Percentiles rank a stretch among this genome's conserved stretches.
These are phyloP conservation scores for Dactylella cylindrospora DNA, from an alignment of 2,329 filamentous ascomycete species.

Conservation along the genomic window DNA sequence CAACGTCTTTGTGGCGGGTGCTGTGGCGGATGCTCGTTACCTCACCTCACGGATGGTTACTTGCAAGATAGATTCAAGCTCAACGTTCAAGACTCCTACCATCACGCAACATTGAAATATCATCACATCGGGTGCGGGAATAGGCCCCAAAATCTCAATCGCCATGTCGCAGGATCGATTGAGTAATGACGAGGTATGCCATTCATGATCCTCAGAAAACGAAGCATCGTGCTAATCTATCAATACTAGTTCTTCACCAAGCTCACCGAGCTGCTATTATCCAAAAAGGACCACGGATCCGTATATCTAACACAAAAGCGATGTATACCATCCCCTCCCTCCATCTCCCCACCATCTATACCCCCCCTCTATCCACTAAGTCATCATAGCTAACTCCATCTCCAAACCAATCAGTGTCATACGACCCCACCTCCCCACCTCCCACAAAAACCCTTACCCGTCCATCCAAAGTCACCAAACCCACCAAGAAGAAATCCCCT, in stretches of 20 bases:
- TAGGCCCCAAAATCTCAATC: conserved; percentile 5
- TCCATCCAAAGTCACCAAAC: conserved; percentile 49
- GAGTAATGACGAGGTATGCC: conserved; percentile 63
- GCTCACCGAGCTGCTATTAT: conserved; percentile 68
- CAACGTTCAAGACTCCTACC: background rate
- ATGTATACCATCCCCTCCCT: conserved; percentile 56
- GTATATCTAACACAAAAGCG: conserved; percentile 77
- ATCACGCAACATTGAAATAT: background rate
- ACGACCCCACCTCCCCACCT: conserved; percentile 40
- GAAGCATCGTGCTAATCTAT: conserved; percentile 2
- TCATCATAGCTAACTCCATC: background rate
- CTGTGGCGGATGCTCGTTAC: conserved; percentile 2
- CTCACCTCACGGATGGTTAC: background rate
- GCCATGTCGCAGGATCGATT: conserved; percentile 58
- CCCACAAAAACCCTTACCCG: conserved; percentile 43
- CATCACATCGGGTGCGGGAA: background rate
- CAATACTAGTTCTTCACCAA: conserved; percentile 68
- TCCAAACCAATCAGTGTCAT: conserved; percentile 51
- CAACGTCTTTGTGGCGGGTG: background rate
- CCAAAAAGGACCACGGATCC: conserved; percentile 69
- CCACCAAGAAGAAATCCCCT: conserved; percentile 50
- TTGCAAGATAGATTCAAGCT: background rate
- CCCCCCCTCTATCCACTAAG: background rate
- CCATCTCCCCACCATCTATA: background rate
- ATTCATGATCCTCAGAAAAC: background rate